Conservation (phyloP, 2,329 filamentous ascomycete species). For the Colletotrichum cuscutae region DNA sequence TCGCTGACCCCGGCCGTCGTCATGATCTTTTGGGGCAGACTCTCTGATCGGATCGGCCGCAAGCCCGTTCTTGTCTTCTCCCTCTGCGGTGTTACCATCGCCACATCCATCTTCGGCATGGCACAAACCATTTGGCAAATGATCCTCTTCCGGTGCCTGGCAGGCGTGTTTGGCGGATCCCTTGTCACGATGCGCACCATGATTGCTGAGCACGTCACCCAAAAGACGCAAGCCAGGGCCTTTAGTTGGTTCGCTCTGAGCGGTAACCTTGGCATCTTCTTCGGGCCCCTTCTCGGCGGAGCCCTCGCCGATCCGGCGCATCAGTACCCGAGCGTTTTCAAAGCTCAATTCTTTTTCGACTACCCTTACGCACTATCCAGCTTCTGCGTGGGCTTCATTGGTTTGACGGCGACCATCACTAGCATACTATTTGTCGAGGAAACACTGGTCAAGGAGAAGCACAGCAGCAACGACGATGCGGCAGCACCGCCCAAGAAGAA, state of each 20-base stretch:
- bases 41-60: conserved; percentile 73
- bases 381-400: conserved; percentile 54
- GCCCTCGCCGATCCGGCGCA: conserved; percentile 73
- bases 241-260: conserved; percentile 84
- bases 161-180: conserved; percentile 79
- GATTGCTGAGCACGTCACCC: conserved; percentile 77
- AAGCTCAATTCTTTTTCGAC: conserved; percentile 65
- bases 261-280: conserved; percentile 78
- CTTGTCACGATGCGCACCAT: conserved; percentile 81
- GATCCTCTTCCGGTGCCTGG: conserved; percentile 76
- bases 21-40: conserved; percentile 78
- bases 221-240: conserved; percentile 75
- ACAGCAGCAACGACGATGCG: background rate
- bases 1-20: conserved; percentile 80
- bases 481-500: background rate
- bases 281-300: conserved; percentile 78
- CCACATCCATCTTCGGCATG: conserved; percentile 75
- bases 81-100: conserved; percentile 69
- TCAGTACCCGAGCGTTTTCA: conserved; percentile 71
- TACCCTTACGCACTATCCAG: conserved; percentile 76
- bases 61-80: conserved; percentile 78
- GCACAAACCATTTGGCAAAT: conserved; percentile 77
- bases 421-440: conserved; percentile 71
- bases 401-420: conserved; percentile 61
- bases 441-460: conserved; percentile 54